Evolutionary conservation across 2,329 filamentous ascomycete genomes (phyloP).

Genomic region (Drechmeria coniospora): DNA sequence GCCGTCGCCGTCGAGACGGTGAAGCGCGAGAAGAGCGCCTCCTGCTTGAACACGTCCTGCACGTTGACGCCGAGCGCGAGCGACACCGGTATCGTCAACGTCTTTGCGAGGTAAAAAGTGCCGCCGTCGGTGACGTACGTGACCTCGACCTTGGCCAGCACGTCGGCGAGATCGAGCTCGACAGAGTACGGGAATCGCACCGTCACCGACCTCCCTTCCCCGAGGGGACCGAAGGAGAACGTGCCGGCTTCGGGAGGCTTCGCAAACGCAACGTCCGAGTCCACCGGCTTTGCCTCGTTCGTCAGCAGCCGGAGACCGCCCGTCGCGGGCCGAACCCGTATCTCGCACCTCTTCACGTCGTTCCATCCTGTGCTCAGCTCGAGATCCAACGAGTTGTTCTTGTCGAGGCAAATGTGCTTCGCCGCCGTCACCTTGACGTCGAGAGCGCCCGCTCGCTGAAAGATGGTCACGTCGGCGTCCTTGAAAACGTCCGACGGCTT

Average conservation of each 20-base stretch:
- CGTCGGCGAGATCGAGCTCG: constrained; percentile 56
- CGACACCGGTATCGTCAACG: constrained; percentile 53
- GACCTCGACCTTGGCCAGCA: constrained; percentile 63
- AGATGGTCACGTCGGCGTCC: constrained; percentile 52
- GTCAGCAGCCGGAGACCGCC: constrained; percentile 50
- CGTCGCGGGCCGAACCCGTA: constrained; percentile 48
- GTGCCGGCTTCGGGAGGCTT: constrained; percentile 37
- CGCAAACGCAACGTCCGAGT: constrained; percentile 24
- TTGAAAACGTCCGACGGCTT: constrained; percentile 36
- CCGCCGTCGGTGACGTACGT: constrained; percentile 54
- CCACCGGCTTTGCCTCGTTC: constrained; percentile 38
- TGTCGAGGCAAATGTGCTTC: constrained; percentile 63
- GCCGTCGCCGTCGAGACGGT: constrained; percentile 69
- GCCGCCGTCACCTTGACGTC: constrained; percentile 52
- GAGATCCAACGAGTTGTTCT: constrained; percentile 62
- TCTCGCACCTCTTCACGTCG: constrained; percentile 39
- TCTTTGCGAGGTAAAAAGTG: constrained; percentile 18
- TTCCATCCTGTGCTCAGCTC: constrained; percentile 63
- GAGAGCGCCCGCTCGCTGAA: constrained; percentile 53
- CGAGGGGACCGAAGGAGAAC: constrained; percentile 34
- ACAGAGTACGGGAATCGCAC: constrained; percentile 69
- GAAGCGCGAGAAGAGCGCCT: constrained; percentile 72
- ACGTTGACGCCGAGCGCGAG: constrained; percentile 89
- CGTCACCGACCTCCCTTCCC: constrained; percentile 29
- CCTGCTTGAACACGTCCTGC: constrained; percentile 83